Conservation (phyloP, 306 rosid species). For the Prunus armeniaca region DNA sequence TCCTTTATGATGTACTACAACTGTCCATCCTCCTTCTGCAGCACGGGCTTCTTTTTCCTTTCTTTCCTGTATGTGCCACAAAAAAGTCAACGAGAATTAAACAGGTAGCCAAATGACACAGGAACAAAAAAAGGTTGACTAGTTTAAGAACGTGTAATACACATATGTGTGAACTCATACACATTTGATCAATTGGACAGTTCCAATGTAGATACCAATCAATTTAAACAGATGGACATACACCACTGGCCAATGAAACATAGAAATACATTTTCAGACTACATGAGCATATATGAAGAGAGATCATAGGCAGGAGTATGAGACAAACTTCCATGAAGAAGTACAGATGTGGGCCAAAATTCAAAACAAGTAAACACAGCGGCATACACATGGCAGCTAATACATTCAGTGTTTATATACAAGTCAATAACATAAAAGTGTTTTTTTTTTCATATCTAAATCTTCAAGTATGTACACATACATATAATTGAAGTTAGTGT, state of each 20-base stretch:
- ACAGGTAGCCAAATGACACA: background rate
- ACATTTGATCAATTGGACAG: background rate
- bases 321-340: background rate
- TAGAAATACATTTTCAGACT: background rate
- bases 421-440: background rate
- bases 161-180: background rate
- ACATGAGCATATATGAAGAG: background rate
- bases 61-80: slow-evolving; percentile 53
- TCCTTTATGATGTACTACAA: slow-evolving; percentile 81
- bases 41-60: slow-evolving; percentile 64
- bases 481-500: background rate
- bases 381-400: background rate
- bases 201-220: background rate
- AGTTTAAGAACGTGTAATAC: background rate
- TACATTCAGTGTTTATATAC: background rate
- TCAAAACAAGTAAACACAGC: background rate
- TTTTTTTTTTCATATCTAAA: background rate
- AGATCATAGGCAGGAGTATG: background rate
- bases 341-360: background rate
- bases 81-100: slow-evolving; percentile 7
- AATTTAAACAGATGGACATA: background rate
- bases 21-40: slow-evolving; percentile 90
- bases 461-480: background rate
- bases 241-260: background rate
- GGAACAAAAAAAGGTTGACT: background rate